Evolutionary conservation across 441 rosid genomes (phyloP).

Genomic region (Pelargonium citronellum): DNA sequence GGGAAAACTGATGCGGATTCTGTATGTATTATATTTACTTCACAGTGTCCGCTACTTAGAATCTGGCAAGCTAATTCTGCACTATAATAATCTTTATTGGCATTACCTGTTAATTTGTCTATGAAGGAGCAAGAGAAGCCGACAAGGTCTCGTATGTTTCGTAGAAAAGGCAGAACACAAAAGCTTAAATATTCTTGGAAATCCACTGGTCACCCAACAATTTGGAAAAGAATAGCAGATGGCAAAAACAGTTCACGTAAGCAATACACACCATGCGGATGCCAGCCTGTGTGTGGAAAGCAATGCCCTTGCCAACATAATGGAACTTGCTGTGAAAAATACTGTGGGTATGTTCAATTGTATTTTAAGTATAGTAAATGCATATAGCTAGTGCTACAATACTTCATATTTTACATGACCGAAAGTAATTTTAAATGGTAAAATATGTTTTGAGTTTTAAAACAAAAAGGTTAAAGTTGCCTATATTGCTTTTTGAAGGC

Average conservation of each 20-base stretch:
- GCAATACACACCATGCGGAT: slow-evolving; percentile 85
- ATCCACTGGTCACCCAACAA: slow-evolving; percentile 66
- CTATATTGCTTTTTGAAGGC: neutral
- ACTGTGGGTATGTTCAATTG: slow-evolving; percentile 72
- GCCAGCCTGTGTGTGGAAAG: slow-evolving; percentile 73
- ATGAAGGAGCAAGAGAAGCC: slow-evolving; percentile 60
- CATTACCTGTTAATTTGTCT: slow-evolving; percentile 10
- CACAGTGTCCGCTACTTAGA: neutral
- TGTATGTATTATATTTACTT: slow-evolving; percentile 31
- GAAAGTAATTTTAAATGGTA: neutral
- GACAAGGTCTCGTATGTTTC: slow-evolving; percentile 42
- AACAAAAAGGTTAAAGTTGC: neutral
- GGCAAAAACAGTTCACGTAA: slow-evolving; percentile 52
- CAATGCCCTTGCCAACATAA: slow-evolving; percentile 61
- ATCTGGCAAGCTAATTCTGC: slow-evolving; percentile 10
- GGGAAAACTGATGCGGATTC: slow-evolving; percentile 40
- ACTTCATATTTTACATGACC: too few relatives aligned
- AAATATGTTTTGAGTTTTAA: neutral
- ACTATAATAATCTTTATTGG: slow-evolving; percentile 1
- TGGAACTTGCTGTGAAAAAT: slow-evolving; percentile 88
- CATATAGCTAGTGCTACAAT: neutral
- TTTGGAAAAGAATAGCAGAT: slow-evolving; percentile 59
- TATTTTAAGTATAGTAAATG: slow-evolving; percentile 4
- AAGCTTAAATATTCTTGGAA: slow-evolving; percentile 81
- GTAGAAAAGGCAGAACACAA: slow-evolving; percentile 61